Evolutionary conservation across 371 early-diverging fungal genomes (phyloP).

Genomic region (Mucor irregularis): DNA sequence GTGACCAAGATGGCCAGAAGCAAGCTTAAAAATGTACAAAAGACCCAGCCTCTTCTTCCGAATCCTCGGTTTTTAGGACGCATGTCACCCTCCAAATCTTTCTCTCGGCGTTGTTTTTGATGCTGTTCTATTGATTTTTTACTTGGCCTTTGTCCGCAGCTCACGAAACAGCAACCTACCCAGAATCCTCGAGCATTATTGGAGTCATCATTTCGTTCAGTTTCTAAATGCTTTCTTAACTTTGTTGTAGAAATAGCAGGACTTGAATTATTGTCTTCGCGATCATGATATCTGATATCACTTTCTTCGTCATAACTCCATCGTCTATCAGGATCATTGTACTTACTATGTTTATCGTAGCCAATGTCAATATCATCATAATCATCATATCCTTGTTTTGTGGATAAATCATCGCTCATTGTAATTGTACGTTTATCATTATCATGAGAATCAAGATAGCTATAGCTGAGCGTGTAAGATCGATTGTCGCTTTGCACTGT

Average conservation of each 20-base stretch:
- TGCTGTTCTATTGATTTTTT: slow-evolving; percentile 4
- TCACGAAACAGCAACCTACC: slow-evolving; percentile 45
- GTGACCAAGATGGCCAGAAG: slow-evolving; percentile 23
- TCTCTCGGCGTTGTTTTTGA: slow-evolving; percentile 10
- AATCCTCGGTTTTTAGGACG: slow-evolving; percentile 17
- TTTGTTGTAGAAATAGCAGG: slow-evolving; percentile 4
- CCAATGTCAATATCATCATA: slow-evolving; percentile 16
- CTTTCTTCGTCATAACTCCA: slow-evolving; percentile 1
- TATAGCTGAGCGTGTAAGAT: slow-evolving; percentile 12
- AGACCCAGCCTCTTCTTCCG: slow-evolving; percentile 38
- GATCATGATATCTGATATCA: slow-evolving; percentile 4
- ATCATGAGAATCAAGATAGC: slow-evolving; percentile 1
- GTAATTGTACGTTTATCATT: slow-evolving; percentile 8
- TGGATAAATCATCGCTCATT: slow-evolving; percentile 14
- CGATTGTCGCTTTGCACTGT: not conserved
- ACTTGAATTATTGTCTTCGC: not conserved
- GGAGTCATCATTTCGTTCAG: not conserved
- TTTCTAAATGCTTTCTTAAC: not conserved
- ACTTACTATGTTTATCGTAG: slow-evolving; percentile 1
- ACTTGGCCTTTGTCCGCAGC: slow-evolving; percentile 25
- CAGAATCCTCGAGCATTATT: slow-evolving; percentile 25
- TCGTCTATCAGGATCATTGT: slow-evolving; percentile 2
- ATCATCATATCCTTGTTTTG: slow-evolving; percentile 14
- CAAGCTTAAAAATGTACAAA: slow-evolving; percentile 32
- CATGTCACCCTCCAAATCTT: slow-evolving; percentile 7